Evolutionary conservation across 78 protist species (phyloP), one percentile per base, ranked within the genome.

Genomic region (Dictyostelium firmibasis): DNA sequence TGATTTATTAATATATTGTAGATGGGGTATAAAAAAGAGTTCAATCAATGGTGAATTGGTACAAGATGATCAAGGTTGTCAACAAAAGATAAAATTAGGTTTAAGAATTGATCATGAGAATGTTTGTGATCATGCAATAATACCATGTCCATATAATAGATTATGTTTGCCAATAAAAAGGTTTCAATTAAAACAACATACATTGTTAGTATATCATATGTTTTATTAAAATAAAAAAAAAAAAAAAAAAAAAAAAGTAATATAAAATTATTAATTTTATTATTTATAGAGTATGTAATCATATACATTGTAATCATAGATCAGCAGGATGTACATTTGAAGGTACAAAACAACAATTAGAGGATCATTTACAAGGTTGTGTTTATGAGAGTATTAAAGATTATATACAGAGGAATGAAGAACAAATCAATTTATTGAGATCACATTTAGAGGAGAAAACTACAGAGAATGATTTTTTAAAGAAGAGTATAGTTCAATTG

Each of bases 291-390:
- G 69, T 23, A 8, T 92, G 96, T 74, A 74, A 35, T 53, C 85
- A 85, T 81, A 69, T 84, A 57, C 82, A 85, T 70, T 92, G 96
- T 74, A 83, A 84, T n/a, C 92, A 92, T 82, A 43, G 75, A 53
- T 41, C 91, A 14, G 92, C 92, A 35, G 96, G 96, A 27, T 92
- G 96, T 81, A 82, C 57, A 27, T 92, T 92, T 53, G 92, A 92
- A 81, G 96, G 96, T 10, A 57, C 86, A 16, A 92, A 92, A 69
- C 20, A 14, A 47, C 93, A 92, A 57, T 25, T 92, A 11, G 96
- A 92, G 13, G 93, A 79, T 35, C 96, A 92, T 81, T 9, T 92
- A 7, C 41, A 44, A 47, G 83, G 74, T 10, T 92, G 96, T 69
- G 88, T 38, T 20, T 92, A 92, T 57, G 96, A 92, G 18, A 74